phyloP scores from a whole-genome alignment of 108 stramenopile genomes.

The Schizochytrium sp. region DNA sequence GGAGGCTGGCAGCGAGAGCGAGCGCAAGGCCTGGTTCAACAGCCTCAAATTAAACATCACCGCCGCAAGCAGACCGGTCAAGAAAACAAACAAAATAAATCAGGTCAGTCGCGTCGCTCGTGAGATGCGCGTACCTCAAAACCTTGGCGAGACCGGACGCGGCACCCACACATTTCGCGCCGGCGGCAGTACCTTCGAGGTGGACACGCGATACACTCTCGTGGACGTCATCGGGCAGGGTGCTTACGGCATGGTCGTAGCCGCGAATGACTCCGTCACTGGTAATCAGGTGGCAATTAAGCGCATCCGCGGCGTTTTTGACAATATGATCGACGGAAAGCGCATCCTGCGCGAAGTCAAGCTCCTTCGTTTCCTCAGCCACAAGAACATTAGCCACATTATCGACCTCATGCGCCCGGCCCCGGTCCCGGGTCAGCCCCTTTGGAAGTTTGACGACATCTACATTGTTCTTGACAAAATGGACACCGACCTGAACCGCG shows the following conservation, averaged over 20 bases:
- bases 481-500: constrained; percentile 55
- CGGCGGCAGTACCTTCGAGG: constrained; percentile 16
- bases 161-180: constrained; percentile 3
- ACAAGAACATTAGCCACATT: constrained; percentile 30
- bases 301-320: constrained; percentile 16
- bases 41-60: background rate
- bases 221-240: constrained; percentile 38
- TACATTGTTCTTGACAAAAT: constrained; percentile 37
- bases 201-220: constrained; percentile 25
- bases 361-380: constrained; percentile 16
- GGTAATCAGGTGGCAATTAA: constrained; percentile 35
- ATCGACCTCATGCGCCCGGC: constrained; percentile 10
- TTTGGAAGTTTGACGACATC: background rate
- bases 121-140: background rate
- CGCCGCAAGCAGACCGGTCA: background rate
- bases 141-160: constrained; percentile 11
- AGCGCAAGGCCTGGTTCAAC: background rate
- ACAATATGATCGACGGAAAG: constrained; percentile 23
- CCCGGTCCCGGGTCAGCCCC: background rate
- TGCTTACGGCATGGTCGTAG: constrained; percentile 40
- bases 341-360: constrained; percentile 36
- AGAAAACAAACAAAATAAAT: background rate
- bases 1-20: background rate
- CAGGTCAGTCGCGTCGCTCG: background rate
- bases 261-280: constrained; percentile 21